Conservation (phyloP, 2,329 filamentous ascomycete genomes). For the Didymosphaeria variabile region DNA sequence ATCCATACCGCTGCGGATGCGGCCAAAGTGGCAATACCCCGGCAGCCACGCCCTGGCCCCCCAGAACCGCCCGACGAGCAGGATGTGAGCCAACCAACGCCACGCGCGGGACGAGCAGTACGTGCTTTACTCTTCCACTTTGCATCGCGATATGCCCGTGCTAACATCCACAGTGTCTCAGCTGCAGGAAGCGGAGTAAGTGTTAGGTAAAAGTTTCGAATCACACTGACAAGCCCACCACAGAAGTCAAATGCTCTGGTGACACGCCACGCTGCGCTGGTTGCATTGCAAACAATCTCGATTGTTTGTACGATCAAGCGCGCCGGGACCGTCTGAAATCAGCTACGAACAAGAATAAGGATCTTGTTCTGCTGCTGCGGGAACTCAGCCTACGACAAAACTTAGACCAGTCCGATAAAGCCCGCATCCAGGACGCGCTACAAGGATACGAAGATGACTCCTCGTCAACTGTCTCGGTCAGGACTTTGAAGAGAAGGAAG, state of each 20-base stretch:
- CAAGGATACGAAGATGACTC: constrained; percentile 27
- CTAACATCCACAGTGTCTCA: constrained; percentile 2
- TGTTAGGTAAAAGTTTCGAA: neutral
- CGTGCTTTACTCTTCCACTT: neutral
- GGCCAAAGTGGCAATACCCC: constrained; percentile 1
- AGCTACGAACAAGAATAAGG: constrained; percentile 34
- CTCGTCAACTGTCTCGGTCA: constrained; percentile 12
- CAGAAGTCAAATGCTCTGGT: constrained; percentile 38
- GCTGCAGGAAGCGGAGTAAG: constrained; percentile 9
- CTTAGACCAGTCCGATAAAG: constrained; percentile 25
- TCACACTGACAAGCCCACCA: constrained; percentile 15
- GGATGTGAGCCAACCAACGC: neutral
- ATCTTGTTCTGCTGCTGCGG: constrained; percentile 26
- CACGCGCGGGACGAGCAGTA: constrained; percentile 5
- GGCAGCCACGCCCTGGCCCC: neutral
- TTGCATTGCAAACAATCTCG: constrained; percentile 24
- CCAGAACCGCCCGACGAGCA: neutral
- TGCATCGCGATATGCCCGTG: neutral
- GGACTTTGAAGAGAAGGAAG: constrained; percentile 11
- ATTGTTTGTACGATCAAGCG: constrained; percentile 35
- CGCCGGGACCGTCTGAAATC: constrained; percentile 36
- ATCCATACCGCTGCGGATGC: neutral
- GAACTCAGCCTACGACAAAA: constrained; percentile 25
- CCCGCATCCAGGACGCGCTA: constrained; percentile 28
- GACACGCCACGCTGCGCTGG: constrained; percentile 30